Conservation (phyloP, 768 basidiomycete species). For the Hericium coralloides region DNA sequence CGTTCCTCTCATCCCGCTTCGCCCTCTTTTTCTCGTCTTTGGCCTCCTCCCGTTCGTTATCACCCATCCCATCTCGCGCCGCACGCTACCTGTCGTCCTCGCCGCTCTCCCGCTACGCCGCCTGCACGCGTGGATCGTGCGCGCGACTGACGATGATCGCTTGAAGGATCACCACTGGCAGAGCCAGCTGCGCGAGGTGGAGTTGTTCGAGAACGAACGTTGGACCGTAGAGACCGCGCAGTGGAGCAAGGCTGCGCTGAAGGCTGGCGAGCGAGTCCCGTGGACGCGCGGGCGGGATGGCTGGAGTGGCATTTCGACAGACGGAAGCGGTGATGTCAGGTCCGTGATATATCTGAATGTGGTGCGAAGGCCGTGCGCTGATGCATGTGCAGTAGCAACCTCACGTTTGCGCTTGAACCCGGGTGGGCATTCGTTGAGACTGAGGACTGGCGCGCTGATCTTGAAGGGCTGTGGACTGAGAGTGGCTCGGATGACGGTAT, state of each 20-base stretch:
- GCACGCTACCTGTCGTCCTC: conserved; percentile 23
- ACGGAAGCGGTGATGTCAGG: conserved; percentile 52
- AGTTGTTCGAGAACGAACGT: conserved; percentile 78
- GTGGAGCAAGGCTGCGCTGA: conserved; percentile 32
- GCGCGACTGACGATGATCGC: conserved; percentile 52
- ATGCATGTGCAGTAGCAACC: conserved; percentile 50
- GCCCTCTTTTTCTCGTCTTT: conserved; percentile 36
- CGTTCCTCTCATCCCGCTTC: conserved; percentile 28
- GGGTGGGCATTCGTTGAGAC: conserved; percentile 71
- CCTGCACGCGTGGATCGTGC: conserved; percentile 16
- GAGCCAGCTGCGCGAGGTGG: conserved; percentile 56
- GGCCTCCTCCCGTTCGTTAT: conserved; percentile 44
- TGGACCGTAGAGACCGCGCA: conserved; percentile 23
- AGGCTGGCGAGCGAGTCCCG: conserved; percentile 39
- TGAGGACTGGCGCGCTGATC: conserved; percentile 70
- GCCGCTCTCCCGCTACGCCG: conserved; percentile 11
- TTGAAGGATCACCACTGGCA: conserved; percentile 58
- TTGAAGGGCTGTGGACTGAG: conserved; percentile 46
- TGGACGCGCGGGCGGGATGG: conserved; percentile 71
- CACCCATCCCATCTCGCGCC: conserved; percentile 39
- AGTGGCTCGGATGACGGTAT: conserved; percentile 29
- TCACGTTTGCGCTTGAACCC: conserved; percentile 67
- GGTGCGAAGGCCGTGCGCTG: not conserved
- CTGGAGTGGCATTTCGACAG: conserved; percentile 47
- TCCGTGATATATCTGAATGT: conserved; percentile 25